A percentile compares a stretch with the other conserved stretches of the same genome.
phyloP scores from a whole-genome alignment of 306 rosid genomes.

The Quercus variabilis region DNA sequence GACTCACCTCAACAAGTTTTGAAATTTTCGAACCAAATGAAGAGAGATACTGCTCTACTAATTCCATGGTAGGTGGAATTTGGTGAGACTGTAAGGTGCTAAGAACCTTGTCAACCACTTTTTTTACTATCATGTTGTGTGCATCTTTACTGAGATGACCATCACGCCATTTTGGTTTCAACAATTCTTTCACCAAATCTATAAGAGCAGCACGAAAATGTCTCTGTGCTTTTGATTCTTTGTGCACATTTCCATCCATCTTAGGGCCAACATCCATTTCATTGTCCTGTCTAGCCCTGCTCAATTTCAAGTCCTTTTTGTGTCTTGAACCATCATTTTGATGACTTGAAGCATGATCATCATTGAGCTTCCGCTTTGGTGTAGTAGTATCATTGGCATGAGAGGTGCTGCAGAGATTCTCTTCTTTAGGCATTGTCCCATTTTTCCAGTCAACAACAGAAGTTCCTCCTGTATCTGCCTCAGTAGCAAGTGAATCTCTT shows the following conservation, averaged over 20 bases:
- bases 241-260: conserved; percentile 38
- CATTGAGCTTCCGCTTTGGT: conserved; percentile 24
- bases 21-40: conserved; percentile 59
- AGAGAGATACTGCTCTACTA: conserved; percentile 62
- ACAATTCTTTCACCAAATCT: conserved; percentile 76
- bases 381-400: conserved; percentile 29
- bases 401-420: conserved; percentile 25
- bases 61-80: conserved; percentile 58
- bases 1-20: conserved; percentile 82
- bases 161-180: conserved; percentile 91
- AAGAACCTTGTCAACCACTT: conserved; percentile 79
- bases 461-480: conserved; percentile 57
- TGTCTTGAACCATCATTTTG: conserved; percentile 44
- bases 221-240: conserved; percentile 56
- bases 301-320: conserved; percentile 41
- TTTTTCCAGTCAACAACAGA: conserved; percentile 40
- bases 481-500: conserved; percentile 42
- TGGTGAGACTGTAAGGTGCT: conserved; percentile 69
- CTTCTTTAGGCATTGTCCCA: conserved; percentile 34
- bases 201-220: conserved; percentile 67
- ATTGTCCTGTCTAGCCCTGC: conserved; percentile 34
- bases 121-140: conserved; percentile 73
- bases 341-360: conserved; percentile 29
- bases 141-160: conserved; percentile 80
- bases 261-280: conserved; percentile 46